Evolutionary conservation across 495 filamentous ascomycete genomes (phyloP).

Genomic region (Talaromyces nanjingensis): DNA sequence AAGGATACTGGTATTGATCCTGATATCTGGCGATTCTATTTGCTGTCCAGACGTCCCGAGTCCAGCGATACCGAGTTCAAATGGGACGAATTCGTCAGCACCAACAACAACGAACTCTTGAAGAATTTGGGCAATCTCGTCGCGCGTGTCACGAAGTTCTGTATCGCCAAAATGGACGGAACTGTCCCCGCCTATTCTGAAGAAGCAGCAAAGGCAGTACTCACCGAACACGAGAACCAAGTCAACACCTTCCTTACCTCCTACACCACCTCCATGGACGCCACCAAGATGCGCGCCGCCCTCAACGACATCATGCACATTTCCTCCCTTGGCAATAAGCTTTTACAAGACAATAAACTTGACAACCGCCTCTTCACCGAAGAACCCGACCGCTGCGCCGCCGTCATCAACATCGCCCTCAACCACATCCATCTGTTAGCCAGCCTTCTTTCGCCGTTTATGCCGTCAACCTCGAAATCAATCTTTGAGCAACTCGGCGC

Average conservation of each 20-base stretch:
- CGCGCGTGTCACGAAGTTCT: slow-evolving; percentile 14
- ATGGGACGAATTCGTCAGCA: slow-evolving; percentile 13
- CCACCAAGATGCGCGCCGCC: slow-evolving; percentile 33
- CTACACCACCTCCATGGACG: slow-evolving; percentile 28
- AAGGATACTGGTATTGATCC: slow-evolving; percentile 70
- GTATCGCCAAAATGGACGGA: slow-evolving; percentile 6
- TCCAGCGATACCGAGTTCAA: slow-evolving; percentile 15
- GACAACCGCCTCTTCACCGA: slow-evolving; percentile 34
- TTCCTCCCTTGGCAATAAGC: slow-evolving; percentile 33
- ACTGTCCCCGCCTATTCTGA: slow-evolving; percentile 9
- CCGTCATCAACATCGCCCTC: slow-evolving; percentile 31
- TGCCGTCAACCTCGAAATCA: slow-evolving; percentile 13
- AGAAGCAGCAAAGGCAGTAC: not conserved
- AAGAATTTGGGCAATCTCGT: slow-evolving; percentile 15
- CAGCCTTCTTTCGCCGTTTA: slow-evolving; percentile 12
- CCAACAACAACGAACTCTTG: slow-evolving; percentile 16
- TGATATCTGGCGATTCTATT: slow-evolving; percentile 15
- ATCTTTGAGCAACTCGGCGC: slow-evolving; percentile 12
- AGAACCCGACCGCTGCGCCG: slow-evolving; percentile 32
- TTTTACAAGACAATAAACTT: slow-evolving; percentile 38
- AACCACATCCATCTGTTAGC: slow-evolving; percentile 14
- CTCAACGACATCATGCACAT: slow-evolving; percentile 30
- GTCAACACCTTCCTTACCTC: slow-evolving; percentile 23
- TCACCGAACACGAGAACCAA: slow-evolving; percentile 25
- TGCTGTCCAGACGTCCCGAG: slow-evolving; percentile 10